Percentiles rank a stretch among this genome's conserved stretches.
Evolutionary conservation across 2,329 filamentous ascomycete species (phyloP).

Genomic region (Plenodomus biglobosus): DNA sequence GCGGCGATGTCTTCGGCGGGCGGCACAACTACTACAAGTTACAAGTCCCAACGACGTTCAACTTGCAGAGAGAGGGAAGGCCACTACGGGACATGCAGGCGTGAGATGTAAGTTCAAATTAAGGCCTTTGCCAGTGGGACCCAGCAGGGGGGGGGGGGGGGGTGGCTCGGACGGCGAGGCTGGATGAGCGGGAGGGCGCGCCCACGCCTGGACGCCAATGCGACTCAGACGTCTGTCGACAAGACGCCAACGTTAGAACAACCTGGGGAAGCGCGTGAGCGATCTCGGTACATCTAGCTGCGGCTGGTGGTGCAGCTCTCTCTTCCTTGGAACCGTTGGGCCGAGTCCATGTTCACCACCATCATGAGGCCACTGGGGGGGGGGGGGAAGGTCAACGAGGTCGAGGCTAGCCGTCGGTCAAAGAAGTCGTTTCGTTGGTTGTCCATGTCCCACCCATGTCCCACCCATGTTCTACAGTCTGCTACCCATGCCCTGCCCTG

Average conservation of each 20-base stretch:
- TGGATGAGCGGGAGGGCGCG: conserved; percentile 37
- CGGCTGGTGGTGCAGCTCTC: conserved; percentile 6
- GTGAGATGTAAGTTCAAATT: conserved; percentile 44
- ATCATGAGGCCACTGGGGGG: background rate
- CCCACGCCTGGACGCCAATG: conserved; percentile 24
- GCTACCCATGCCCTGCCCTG: background rate
- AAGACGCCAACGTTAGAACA: conserved; percentile 15
- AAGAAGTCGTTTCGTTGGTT: background rate
- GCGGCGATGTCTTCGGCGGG: conserved; percentile 11
- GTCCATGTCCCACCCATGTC: too few species aligned
- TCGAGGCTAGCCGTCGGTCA: conserved; percentile 11
- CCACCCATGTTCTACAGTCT: too few species aligned
- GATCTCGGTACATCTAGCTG: conserved; percentile 31
- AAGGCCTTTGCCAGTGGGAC: conserved; percentile 41
- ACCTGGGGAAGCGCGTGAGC: conserved; percentile 29
- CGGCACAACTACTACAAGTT: too few species aligned
- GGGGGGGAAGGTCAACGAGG: background rate
- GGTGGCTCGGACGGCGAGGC: conserved; percentile 33
- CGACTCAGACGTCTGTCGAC: conserved; percentile 27
- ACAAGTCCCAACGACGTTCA: conserved; percentile 10
- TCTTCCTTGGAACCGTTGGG: conserved; percentile 8
- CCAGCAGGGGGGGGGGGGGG: conserved; percentile 29
- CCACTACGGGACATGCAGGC: conserved; percentile 30
- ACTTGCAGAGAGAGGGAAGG: conserved; percentile 15
- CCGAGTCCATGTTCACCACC: conserved; percentile 5